Evolutionary conservation across 2,329 filamentous ascomycete species (phyloP), one percentile per base, ranked within the genome.

Genomic region (Hypoxylon rubiginosum): DNA sequence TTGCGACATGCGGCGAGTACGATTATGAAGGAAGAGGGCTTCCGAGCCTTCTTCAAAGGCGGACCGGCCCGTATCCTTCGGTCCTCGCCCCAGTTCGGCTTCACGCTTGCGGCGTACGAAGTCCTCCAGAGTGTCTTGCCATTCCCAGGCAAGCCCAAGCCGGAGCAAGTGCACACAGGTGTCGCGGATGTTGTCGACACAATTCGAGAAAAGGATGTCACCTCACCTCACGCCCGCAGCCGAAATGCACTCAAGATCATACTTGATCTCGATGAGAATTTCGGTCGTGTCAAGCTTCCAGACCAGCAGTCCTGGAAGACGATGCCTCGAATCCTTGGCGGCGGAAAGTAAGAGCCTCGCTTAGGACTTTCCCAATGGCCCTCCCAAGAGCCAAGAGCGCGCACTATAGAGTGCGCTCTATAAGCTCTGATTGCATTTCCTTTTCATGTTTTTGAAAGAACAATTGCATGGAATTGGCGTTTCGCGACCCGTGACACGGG

Each of bases 11-110:
- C 91, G 58, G 96, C 96, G 39, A 82, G 82, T 74, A 97, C 93
- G 13, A 92, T 99, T 74, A 91, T 86, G 83, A 89, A 90, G 79
- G 92, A 98, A 79, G 96, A 99, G 81, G 96, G 96, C 10, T 95
- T 97, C 87, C 89, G 87, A 69, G 96, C 96, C 26, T 99, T 99
- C 86, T 99, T 98, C 90, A 98, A 98, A 85, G 96, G 96, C 72
- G 96, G 96, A 1, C 94, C 95, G 0, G 96, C 96, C 8, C 93
- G 96, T 84, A 97, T 99, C 76, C 82, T 98, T 78, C 91, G 96
- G 75, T 97, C 94, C 0, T 97, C 94, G 11, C 96, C 96, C 15
- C 96, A 99, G 78, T 99, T 99, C 79, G 96, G 96, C 70, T 98
- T 98, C 84, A 99, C 96, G 0, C 89, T 99, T 24, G 96, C 96